Evolutionary conservation across 148 eudicot genomes (phyloP).

Genomic region (Cornus suecica): DNA sequence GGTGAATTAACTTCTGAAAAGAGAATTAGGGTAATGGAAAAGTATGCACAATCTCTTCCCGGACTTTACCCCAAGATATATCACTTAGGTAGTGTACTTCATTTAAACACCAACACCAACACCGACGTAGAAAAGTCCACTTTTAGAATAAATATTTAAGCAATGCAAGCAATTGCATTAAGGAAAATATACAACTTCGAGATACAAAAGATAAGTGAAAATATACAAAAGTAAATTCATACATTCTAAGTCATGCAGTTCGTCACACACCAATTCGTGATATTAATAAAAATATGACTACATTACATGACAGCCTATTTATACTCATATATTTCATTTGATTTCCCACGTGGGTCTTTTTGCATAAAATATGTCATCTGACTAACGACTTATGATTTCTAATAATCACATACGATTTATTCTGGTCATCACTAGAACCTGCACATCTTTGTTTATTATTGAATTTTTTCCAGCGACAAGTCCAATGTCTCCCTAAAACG

Average conservation of each 20-base stretch:
- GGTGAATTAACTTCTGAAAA: background rate
- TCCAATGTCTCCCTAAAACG: slow-evolving; percentile 71
- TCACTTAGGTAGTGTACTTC: slow-evolving; percentile 99
- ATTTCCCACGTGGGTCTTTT: background rate
- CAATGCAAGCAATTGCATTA: slow-evolving; percentile 48
- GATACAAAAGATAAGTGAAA: background rate
- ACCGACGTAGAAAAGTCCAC: slow-evolving; percentile 83
- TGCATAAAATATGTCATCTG: background rate
- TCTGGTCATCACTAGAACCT: slow-evolving; percentile 89
- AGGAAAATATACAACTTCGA: background rate
- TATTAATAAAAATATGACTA: no score
- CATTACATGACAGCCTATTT: no score
- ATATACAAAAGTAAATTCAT: background rate
- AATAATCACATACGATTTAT: background rate
- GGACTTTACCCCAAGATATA: slow-evolving; percentile 95
- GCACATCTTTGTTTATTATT: slow-evolving; percentile 91
- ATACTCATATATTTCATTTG: no score
- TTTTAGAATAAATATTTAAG: slow-evolving; percentile 69
- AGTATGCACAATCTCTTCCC: slow-evolving; percentile 93
- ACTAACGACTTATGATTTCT: background rate
- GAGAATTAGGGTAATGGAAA: slow-evolving; percentile 7
- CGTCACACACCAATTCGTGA: no score
- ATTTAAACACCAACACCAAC: slow-evolving; percentile 91
- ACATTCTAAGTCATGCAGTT: no score
- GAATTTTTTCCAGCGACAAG: slow-evolving; percentile 98